Percentiles rank a stretch among this genome's conserved stretches.
These are phyloP conservation scores for Syzygium jambos DNA, from an alignment of 345 rosid genomes.

Conservation along the genomic window DNA sequence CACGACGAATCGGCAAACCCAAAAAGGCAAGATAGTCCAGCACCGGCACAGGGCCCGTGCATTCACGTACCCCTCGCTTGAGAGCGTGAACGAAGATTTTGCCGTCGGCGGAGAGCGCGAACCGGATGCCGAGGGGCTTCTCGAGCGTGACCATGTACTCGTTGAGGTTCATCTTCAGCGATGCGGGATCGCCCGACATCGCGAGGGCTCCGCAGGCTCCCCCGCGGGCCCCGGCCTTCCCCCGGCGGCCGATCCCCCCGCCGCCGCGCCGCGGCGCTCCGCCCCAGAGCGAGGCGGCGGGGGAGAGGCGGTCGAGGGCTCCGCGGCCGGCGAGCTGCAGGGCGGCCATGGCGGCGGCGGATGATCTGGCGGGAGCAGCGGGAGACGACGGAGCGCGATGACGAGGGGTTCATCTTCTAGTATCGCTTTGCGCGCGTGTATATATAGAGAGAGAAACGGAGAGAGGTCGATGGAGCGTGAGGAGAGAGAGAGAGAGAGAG, in stretches of 20 bases:
- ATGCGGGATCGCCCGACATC: constrained; percentile 27
- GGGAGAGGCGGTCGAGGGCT: constrained; percentile 7
- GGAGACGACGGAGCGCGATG: not conserved
- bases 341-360: constrained; percentile 8
- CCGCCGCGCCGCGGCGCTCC: constrained; percentile 11
- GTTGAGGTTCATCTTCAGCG: constrained; percentile 64
- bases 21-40: not conserved
- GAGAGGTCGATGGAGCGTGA: not conserved
- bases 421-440: not conserved
- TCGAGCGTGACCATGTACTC: constrained; percentile 92
- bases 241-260: not conserved
- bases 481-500: not conserved
- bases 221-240: not conserved
- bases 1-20: not conserved
- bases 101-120: constrained; percentile 64
- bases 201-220: constrained; percentile 23
- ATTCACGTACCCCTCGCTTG: constrained; percentile 53
- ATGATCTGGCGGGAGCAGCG: not conserved
- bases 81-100: constrained; percentile 74
- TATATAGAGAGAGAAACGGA: not conserved
- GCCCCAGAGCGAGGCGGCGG: constrained; percentile 1
- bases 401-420: not conserved
- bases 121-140: constrained; percentile 84
- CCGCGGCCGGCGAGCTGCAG: constrained; percentile 34
- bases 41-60: not conserved